phyloP scores from a whole-genome alignment of 257 asterid species.

The Scutellaria minor region DNA sequence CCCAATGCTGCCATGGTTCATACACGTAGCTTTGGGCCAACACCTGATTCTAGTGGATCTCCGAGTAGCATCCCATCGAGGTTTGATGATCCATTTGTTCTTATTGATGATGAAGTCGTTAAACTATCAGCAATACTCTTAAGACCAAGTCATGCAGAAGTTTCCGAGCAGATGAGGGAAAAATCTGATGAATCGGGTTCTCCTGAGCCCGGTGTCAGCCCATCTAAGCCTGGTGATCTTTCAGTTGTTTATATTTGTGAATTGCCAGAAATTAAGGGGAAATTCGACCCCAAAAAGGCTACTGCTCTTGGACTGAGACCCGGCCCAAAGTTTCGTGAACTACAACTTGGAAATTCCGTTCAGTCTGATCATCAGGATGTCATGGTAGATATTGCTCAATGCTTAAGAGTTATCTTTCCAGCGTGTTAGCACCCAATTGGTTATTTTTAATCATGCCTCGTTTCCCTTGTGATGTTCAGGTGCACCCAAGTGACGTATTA shows the following conservation, averaged over 20 bases:
- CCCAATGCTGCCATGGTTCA: slow-evolving; percentile 95
- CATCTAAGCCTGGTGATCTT: slow-evolving; percentile 70
- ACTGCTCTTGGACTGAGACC: slow-evolving; percentile 78
- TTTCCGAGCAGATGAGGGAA: slow-evolving; percentile 30
- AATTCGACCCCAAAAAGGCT: slow-evolving; percentile 83
- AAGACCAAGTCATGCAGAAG: slow-evolving; percentile 53
- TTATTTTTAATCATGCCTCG: slow-evolving; percentile 20
- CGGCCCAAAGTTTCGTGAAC: slow-evolving; percentile 86
- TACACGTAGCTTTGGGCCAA: slow-evolving; percentile 79
- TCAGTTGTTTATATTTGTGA: slow-evolving; percentile 87
- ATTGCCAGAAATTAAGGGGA: slow-evolving; percentile 90
- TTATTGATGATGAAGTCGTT: slow-evolving; percentile 83
- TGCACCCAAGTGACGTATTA: slow-evolving; percentile 86
- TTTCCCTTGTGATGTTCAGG: slow-evolving; percentile 51
- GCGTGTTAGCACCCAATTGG: not conserved
- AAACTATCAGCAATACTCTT: slow-evolving; percentile 84
- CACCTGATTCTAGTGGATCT: slow-evolving; percentile 47
- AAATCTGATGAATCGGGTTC: slow-evolving; percentile 31
- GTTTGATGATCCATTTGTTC: slow-evolving; percentile 60
- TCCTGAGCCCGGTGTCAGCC: slow-evolving; percentile 33
- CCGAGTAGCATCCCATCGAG: slow-evolving; percentile 38
- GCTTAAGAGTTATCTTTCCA: not conserved
- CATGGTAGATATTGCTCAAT: slow-evolving; percentile 55
- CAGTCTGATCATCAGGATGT: slow-evolving; percentile 70
- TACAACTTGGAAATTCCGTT: slow-evolving; percentile 84